A percentile compares a stretch with the other conserved stretches of the same genome.
Conservation (phyloP, 192 early-diverging fungal genomes). For the Haplosporangium gracile region DNA sequence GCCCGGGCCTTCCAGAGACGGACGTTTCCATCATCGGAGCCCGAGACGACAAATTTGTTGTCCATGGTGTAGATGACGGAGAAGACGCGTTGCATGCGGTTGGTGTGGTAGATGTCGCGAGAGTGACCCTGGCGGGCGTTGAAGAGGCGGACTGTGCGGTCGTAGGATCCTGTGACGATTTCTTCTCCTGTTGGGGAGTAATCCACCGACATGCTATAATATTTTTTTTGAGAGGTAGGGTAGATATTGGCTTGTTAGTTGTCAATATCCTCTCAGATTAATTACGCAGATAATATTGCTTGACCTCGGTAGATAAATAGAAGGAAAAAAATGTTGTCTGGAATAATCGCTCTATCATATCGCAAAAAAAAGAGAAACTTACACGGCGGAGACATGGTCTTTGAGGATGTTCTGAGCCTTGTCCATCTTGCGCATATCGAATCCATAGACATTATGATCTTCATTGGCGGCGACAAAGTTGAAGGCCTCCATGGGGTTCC, state of each 20-base stretch:
- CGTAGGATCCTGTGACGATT: constrained; percentile 97
- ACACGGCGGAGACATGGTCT: constrained; percentile 98
- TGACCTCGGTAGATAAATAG: not conserved
- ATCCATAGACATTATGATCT: constrained; percentile 97
- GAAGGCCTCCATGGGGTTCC: constrained; percentile 99
- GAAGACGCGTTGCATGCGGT: constrained; percentile 98
- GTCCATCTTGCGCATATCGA: constrained; percentile 98
- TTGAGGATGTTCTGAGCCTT: constrained; percentile 89
- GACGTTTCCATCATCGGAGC: constrained; percentile 98
- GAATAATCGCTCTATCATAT: too few relatives aligned
- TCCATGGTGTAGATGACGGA: constrained; percentile 96
- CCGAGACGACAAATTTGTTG: constrained; percentile 93
- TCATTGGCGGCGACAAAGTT: constrained; percentile 96
- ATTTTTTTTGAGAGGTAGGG: not conserved
- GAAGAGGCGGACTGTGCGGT: constrained; percentile 92
- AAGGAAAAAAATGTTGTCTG: not conserved
- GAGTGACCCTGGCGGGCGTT: constrained; percentile 82
- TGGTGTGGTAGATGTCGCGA: constrained; percentile 96
- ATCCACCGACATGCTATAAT: constrained; percentile 87
- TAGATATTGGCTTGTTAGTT: not conserved
- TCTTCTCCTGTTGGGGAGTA: constrained; percentile 98
- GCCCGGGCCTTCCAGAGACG: constrained; percentile 97
- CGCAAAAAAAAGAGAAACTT: constrained; percentile 33
- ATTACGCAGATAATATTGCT: not conserved
- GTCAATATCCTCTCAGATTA: not conserved